Evolutionary conservation across 257 asterid species (phyloP).

Genomic region (Primulina huaijiensis): DNA sequence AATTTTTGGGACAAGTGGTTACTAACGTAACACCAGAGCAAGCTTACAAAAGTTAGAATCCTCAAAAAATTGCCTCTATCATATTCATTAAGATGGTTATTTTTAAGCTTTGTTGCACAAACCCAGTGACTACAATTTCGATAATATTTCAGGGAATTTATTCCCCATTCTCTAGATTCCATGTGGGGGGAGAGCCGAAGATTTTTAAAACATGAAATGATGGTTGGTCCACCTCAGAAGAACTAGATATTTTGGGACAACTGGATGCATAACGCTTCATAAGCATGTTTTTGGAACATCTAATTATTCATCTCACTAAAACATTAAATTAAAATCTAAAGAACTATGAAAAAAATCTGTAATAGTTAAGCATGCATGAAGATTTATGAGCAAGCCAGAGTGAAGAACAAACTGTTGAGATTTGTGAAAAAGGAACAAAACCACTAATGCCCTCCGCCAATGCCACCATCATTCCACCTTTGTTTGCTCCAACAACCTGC

Average conservation of each 20-base stretch:
- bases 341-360: neutral
- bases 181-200: neutral
- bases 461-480: conserved; percentile 91
- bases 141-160: neutral
- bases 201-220: neutral
- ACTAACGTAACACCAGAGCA: neutral
- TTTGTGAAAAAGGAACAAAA: conserved; percentile 93
- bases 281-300: conserved; percentile 1
- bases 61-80: too few relatives aligned
- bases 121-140: neutral
- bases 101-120: neutral
- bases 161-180: neutral
- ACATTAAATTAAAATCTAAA: conserved; percentile 3
- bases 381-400: conserved; percentile 17
- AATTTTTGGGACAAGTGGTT: neutral
- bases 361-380: neutral
- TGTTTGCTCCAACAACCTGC: conserved; percentile 92
- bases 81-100: neutral
- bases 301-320: neutral
- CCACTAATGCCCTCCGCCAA: conserved; percentile 90
- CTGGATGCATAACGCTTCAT: neutral
- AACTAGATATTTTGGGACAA: neutral
- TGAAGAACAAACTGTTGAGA: conserved; percentile 61
- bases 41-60: neutral
- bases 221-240: neutral